A percentile compares a stretch with the other conserved stretches of the same genome.
These are phyloP conservation scores for Starmera stellimalicola DNA, from an alignment of 1,139 yeast species.

Conservation along the genomic window DNA sequence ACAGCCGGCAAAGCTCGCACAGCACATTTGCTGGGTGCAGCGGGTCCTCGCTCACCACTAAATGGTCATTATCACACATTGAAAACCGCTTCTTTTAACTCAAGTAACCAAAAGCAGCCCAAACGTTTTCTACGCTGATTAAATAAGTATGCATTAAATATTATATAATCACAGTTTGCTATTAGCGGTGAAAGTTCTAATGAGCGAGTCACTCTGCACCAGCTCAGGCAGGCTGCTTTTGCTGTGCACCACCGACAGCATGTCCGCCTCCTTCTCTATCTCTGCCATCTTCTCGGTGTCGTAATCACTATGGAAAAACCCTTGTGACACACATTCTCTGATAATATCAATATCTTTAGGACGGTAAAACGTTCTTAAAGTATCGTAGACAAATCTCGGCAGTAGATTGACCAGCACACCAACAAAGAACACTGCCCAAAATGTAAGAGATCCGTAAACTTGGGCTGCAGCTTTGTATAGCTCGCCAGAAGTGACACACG, in stretches of 20 bases:
- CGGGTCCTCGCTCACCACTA: conserved; percentile 41
- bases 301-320: conserved; percentile 38
- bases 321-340: conserved; percentile 59
- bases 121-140: too few species aligned
- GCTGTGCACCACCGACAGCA: conserved; percentile 11
- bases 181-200: conserved; percentile 31
- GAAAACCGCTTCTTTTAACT: too few species aligned
- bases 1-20: conserved; percentile 69
- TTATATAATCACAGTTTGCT: too few species aligned
- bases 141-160: too few species aligned
- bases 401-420: conserved; percentile 65
- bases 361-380: conserved; percentile 46
- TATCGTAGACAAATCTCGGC: conserved; percentile 67
- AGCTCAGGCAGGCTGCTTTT: conserved; percentile 13
- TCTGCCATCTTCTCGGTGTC: conserved; percentile 35
- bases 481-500: conserved; percentile 47
- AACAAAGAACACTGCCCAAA: conserved; percentile 75
- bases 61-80: conserved; percentile 17
- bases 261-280: conserved; percentile 13
- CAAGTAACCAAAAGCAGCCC: too few species aligned
- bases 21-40: conserved; percentile 79
- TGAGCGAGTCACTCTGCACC: conserved; percentile 12
- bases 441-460: conserved; percentile 60
- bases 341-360: conserved; percentile 84
- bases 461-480: conserved; percentile 71